Evolutionary conservation across 768 basidiomycete species (phyloP).

Genomic region (Podaxis carcinomalis): DNA sequence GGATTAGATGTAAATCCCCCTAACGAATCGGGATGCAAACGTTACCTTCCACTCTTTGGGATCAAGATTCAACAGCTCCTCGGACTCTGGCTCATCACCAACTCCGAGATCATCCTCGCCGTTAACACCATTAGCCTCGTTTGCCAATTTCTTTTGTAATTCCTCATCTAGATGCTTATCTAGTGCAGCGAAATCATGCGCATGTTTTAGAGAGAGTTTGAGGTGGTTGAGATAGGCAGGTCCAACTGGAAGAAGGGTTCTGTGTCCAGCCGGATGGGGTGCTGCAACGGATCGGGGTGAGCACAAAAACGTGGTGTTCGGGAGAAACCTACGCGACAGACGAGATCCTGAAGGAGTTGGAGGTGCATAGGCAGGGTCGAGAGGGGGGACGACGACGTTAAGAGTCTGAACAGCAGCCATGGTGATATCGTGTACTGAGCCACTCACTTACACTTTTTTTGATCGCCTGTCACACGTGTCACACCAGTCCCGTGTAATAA

Average conservation of each 20-base stretch:
- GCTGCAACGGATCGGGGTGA: conserved; percentile 14
- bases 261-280: conserved; percentile 36
- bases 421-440: background rate
- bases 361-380: conserved; percentile 21
- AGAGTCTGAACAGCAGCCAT: conserved; percentile 21
- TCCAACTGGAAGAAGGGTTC: conserved; percentile 75
- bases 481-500: background rate
- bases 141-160: conserved; percentile 40
- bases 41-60: conserved; percentile 97
- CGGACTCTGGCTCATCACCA: conserved; percentile 82
- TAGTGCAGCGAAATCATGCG: conserved; percentile 78
- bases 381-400: conserved; percentile 19
- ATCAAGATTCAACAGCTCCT: conserved; percentile 69
- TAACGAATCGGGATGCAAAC: background rate
- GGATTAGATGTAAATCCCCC: background rate
- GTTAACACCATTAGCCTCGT: conserved; percentile 40
- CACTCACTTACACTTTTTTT: background rate
- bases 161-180: conserved; percentile 56
- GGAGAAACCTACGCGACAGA: conserved; percentile 20
- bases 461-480: background rate
- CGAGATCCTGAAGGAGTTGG: conserved; percentile 23
- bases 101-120: conserved; percentile 86
- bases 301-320: background rate
- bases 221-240: conserved; percentile 84
- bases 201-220: conserved; percentile 67